Conservation (phyloP, 371 early-diverging fungal genomes). For the Parasitella parasitica region DNA sequence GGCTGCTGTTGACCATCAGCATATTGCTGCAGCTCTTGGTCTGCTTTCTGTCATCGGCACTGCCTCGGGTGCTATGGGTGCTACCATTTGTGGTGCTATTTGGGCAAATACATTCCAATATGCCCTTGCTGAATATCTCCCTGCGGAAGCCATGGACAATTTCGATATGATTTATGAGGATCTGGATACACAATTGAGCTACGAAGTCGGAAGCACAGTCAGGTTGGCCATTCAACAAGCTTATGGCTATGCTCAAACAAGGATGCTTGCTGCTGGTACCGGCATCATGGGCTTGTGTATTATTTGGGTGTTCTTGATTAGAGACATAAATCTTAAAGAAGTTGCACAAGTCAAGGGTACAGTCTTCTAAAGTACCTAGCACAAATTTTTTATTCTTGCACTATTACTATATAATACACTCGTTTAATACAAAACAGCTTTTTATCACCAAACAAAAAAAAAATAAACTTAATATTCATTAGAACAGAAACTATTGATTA, state of each 20-base stretch:
- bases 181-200: conserved; percentile 8
- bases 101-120: conserved; percentile 17
- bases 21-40: conserved; percentile 11
- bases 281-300: conserved; percentile 9
- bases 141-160: conserved; percentile 1
- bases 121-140: conserved; percentile 13
- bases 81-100: conserved; percentile 17
- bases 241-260: conserved; percentile 17
- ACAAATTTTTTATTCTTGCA: neutral
- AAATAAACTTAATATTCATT: no score
- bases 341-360: conserved; percentile 9
- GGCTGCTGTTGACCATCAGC: conserved; percentile 14
- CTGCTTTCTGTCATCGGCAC: conserved; percentile 9
- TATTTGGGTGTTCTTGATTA: conserved; percentile 10
- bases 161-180: conserved; percentile 9
- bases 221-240: conserved; percentile 14
- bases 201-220: conserved; percentile 2
- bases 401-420: no score
- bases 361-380: conserved; percentile 1
- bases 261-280: conserved; percentile 17
- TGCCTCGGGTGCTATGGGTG: conserved; percentile 11
- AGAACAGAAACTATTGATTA: no score
- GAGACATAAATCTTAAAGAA: conserved; percentile 12
- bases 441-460: no score
- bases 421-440: no score